These are phyloP conservation scores for Aegilops umbellulata DNA, from an alignment of 176 grass and related monocot genomes.

Conservation along the genomic window DNA sequence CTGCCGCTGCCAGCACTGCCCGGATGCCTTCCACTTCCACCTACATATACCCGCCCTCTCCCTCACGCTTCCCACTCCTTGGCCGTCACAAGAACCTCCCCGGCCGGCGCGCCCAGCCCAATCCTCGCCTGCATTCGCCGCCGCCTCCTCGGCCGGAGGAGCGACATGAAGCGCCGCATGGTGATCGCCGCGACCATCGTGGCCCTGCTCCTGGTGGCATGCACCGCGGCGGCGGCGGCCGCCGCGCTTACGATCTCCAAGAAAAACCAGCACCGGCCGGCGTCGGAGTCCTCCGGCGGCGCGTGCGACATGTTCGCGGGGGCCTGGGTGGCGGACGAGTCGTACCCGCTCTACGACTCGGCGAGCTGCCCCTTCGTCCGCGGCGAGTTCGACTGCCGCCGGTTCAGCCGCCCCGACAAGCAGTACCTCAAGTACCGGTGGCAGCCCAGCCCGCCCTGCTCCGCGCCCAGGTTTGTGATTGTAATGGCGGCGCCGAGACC, in stretches of 20 bases:
- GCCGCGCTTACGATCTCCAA: conserved; percentile 20
- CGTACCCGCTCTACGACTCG: conserved; percentile 82
- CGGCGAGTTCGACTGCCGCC: conserved; percentile 74
- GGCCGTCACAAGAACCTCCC: background rate
- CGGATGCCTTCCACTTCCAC: background rate
- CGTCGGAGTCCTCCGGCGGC: background rate
- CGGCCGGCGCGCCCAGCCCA: no score
- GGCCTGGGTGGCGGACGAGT: conserved; percentile 66
- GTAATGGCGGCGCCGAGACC: no score
- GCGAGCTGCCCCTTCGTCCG: conserved; percentile 75
- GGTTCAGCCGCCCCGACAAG: conserved; percentile 66
- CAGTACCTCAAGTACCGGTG: conserved; percentile 78
- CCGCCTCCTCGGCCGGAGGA: background rate
- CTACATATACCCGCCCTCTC: conserved; percentile 21
- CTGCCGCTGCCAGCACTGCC: background rate
- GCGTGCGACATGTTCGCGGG: conserved; percentile 59
- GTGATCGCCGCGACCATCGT: background rate
- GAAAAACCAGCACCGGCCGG: background rate
- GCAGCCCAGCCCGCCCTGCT: conserved; percentile 56
- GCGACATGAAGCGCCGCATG: background rate
- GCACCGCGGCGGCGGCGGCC: conserved; percentile 34
- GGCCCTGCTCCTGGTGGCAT: conserved; percentile 13
- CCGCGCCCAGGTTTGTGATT: conserved; percentile 24
- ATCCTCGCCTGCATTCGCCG: background rate
- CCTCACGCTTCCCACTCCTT: background rate